Base-by-base conservation (phyloP, 2,329 filamentous ascomycete species). In the Cytospora piceae region DNA sequence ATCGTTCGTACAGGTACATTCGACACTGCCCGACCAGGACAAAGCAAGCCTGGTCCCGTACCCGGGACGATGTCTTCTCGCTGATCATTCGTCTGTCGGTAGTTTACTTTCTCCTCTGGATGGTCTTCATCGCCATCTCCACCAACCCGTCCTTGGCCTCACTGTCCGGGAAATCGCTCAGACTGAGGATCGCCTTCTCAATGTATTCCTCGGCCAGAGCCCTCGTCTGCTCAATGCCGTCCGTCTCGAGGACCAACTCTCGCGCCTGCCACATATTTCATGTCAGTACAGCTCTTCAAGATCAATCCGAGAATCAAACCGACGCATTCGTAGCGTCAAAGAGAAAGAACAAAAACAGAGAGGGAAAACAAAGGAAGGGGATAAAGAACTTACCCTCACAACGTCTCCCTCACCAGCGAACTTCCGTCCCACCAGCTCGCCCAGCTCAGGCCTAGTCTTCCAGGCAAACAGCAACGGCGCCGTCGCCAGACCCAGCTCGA, bases 401-500 rank as follows among this genome's bases (percentile, higher is more conserved):
- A 97, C 92, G 80, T 99, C 95, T 7, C 95, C 95, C 71, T 93
- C 86, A 72, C 85, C 79, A 55, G 85, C 83, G 76, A 99, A 99
- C 78, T 96, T 97, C 78, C 95, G 88, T 55, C 95, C 95, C 20
- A 99, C 95, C 70, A 99, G 81, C 61, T 87, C 87, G 5, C 95
- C 95, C 32, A 99, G 81, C 77, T 95, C 93, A 29, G 89, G 87
- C 73, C 91, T 92, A 70, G 90, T 86, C 80, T 94, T 94, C 95
- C 95, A 99, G 0, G 95, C 95, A 80, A 98, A 99, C 52, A 99
- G 80, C 69, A 99, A 80, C 20, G 95, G 95, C 15, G 95, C 95
- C 15, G 95, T 99, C 53, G 95, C 95, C 65, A 99, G 84, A 5
- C 95, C 95, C 34, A 99, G 82, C 78, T 98, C 93, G 68, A 99